Evolutionary conservation across 208 protist genomes (phyloP).

Genomic region (Plasmodiophora brassicae): DNA sequence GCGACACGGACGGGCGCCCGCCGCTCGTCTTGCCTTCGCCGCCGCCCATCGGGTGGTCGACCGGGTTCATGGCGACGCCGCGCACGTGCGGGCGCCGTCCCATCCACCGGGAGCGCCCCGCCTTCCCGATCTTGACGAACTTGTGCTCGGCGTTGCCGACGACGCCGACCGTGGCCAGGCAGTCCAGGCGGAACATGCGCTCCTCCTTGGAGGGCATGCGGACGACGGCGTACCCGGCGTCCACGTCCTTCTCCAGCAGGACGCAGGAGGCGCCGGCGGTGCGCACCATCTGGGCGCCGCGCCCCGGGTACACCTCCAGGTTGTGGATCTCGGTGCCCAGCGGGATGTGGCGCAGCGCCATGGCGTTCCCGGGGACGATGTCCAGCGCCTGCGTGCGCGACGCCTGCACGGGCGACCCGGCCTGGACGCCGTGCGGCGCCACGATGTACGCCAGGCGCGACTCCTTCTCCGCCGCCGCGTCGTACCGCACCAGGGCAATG

Average conservation of each 20-base stretch:
- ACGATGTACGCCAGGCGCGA: slow-evolving; percentile 41
- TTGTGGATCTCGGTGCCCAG: slow-evolving; percentile 47
- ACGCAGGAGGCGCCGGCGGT: slow-evolving; percentile 19
- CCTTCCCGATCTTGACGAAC: slow-evolving; percentile 49
- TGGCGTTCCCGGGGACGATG: slow-evolving; percentile 43
- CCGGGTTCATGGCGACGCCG: slow-evolving; percentile 57
- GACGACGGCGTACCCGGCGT: slow-evolving; percentile 23
- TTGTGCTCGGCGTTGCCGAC: slow-evolving; percentile 51
- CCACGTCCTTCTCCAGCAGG: slow-evolving; percentile 38
- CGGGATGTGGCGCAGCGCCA: slow-evolving; percentile 46
- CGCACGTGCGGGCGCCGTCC: slow-evolving; percentile 40
- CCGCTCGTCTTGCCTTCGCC: slow-evolving; percentile 42
- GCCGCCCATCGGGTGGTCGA: slow-evolving; percentile 51
- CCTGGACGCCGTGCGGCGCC: not conserved
- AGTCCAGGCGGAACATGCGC: slow-evolving; percentile 38
- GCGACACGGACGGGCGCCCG: slow-evolving; percentile 8
- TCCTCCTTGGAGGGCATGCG: slow-evolving; percentile 44
- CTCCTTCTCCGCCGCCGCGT: not conserved
- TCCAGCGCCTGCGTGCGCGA: slow-evolving; percentile 41
- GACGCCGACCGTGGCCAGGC: slow-evolving; percentile 43
- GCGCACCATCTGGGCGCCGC: slow-evolving; percentile 35
- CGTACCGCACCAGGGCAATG: slow-evolving; percentile 46
- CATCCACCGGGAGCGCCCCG: slow-evolving; percentile 38
- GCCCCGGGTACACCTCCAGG: slow-evolving; percentile 31
- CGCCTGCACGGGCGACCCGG: not conserved